These are phyloP conservation scores for Begonia fuchsioides DNA, from an alignment of 306 rosid species.

Conservation along the genomic window DNA sequence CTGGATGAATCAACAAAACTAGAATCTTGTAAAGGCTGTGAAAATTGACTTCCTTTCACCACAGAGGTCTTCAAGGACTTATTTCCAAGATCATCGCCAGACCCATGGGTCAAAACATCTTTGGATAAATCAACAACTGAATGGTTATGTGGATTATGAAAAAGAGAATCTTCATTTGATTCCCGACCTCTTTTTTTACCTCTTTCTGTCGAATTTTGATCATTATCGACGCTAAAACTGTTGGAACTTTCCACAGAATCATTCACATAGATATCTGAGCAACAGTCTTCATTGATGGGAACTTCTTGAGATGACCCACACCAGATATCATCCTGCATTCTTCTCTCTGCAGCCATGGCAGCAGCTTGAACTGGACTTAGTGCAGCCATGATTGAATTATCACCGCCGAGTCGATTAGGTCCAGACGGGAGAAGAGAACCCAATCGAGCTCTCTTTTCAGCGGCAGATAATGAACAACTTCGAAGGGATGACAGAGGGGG, in stretches of 20 bases:
- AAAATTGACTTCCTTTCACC: slow-evolving; percentile 15
- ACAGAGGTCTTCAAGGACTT: slow-evolving; percentile 15
- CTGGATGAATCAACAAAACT: slow-evolving; percentile 19
- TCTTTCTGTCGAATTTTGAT: slow-evolving; percentile 9
- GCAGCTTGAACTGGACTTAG: slow-evolving; percentile 93
- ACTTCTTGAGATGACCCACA: slow-evolving; percentile 61
- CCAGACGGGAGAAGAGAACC: slow-evolving; percentile 74
- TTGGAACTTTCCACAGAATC: no score
- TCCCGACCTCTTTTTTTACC: slow-evolving; percentile 40
- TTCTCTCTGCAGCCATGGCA: slow-evolving; percentile 95
- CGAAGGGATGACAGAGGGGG: slow-evolving; percentile 66
- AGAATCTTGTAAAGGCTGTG: slow-evolving; percentile 20
- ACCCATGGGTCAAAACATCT: slow-evolving; percentile 15
- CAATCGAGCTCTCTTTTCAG: slow-evolving; percentile 55
- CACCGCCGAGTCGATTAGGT: slow-evolving; percentile 85
- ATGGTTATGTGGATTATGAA: slow-evolving; percentile 17
- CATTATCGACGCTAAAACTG: not conserved
- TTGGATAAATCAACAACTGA: slow-evolving; percentile 27
- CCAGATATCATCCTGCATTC: slow-evolving; percentile 91
- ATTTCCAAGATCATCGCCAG: slow-evolving; percentile 8
- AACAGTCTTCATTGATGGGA: slow-evolving; percentile 31
- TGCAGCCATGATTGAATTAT: slow-evolving; percentile 52
- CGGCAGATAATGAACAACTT: slow-evolving; percentile 57
- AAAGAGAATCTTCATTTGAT: slow-evolving; percentile 12
- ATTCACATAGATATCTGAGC: slow-evolving; percentile 9